Evolutionary conservation across 768 basidiomycete genomes (phyloP), one percentile per base, ranked within the genome.

Genomic region (Cyathus striatus): DNA sequence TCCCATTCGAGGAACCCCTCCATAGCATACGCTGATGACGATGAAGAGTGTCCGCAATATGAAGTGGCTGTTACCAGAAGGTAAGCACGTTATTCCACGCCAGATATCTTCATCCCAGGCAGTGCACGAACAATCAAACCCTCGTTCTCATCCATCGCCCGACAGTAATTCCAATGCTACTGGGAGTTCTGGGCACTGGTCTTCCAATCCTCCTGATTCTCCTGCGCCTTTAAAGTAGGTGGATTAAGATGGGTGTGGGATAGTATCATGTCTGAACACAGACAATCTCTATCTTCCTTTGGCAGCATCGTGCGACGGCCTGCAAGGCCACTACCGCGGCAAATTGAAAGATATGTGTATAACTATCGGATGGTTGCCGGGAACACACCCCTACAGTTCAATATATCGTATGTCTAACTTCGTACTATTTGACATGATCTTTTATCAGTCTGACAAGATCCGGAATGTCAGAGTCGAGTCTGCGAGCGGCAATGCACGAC

Each of bases 401-500:
- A 69, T 38, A 71, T 83, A 20, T 68, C 73, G 81, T 82, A 54
- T 51, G 78, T 60, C 13, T 38, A n/a, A n/a, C n/a, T n/a, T n/a
- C n/a, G n/a, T n/a, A n/a, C n/a, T n/a, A n/a, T n/a, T n/a, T n/a
- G n/a, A n/a, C n/a, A n/a, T n/a, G n/a, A n/a, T n/a, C n/a, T 35
- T 9, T 24, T 13, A 6, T 24, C 10, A 22, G 20, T 24, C 12
- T 20, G 18, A 16, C 23, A 10, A 10, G 23, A 10, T 40, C 23
- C 17, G 12, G n/a, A 5, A 40, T 40, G n/a, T 10, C 44, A 76
- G 75, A 9, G 75, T 75, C 35, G 72, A 76, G 53, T 70, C 74
- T 5, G 53, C 56, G 39, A 59, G 62, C 23, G 70, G 70, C 9
- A 61, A 47, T 44, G 63, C 72, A n/a, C 52, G 54, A 21, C 53